Conservation (phyloP, 495 filamentous ascomycete species). For the Talaromyces trachyspermus region DNA sequence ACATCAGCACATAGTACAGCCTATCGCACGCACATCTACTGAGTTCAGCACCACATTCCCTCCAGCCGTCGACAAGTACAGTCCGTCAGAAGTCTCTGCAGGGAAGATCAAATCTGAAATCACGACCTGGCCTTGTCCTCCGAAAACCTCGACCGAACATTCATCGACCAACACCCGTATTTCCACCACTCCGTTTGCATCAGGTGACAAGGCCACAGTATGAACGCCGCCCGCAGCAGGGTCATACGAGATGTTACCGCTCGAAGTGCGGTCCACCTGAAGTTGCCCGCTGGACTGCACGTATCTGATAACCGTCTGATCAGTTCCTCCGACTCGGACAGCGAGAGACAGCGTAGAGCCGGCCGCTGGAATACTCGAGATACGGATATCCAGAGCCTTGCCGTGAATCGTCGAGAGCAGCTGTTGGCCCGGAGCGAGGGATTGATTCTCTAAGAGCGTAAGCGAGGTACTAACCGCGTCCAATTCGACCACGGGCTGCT, state of each 20-base stretch:
- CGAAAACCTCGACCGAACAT: not conserved
- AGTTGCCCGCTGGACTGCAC: not conserved
- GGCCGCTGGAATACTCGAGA: not conserved
- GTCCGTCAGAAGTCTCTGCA: constrained; percentile 1
- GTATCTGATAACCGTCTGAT: constrained; percentile 4
- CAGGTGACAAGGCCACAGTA: not conserved
- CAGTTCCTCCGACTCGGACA: constrained; percentile 1
- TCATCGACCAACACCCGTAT: not conserved
- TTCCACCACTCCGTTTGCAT: not conserved
- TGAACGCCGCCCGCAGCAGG: constrained; percentile 4
- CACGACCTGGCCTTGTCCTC: not conserved
- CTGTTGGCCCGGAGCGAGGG: not conserved
- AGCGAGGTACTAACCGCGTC: not conserved
- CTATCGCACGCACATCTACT: no score
- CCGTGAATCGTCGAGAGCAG: constrained; percentile 1
- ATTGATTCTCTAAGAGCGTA: not conserved
- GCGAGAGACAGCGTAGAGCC: constrained; percentile 2
- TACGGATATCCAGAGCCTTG: not conserved
- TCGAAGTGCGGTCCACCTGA: not conserved
- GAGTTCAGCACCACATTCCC: not conserved
- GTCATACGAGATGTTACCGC: constrained; percentile 4
- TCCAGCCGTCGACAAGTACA: not conserved
- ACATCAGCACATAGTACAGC: no score
- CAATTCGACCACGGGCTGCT: constrained; percentile 1
- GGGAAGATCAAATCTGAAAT: constrained; percentile 4